These are phyloP conservation scores for Metarhizium album DNA, from an alignment of 2,329 filamentous ascomycete species.

Conservation along the genomic window DNA sequence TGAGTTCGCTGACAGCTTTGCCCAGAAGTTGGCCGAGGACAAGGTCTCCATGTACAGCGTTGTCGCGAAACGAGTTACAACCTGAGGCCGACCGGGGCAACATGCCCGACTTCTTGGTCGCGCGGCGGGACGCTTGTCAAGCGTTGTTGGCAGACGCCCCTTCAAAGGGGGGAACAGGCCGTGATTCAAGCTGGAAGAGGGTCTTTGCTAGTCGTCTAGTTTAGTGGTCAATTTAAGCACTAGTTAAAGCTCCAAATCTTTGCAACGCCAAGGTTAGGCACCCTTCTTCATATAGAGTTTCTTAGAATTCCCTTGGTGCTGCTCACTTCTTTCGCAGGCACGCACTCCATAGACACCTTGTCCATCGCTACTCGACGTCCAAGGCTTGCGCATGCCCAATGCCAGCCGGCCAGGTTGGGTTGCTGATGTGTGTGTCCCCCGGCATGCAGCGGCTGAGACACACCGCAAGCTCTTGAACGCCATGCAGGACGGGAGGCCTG, in stretches of 20 bases:
- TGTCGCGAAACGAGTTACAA: background rate
- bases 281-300: no score
- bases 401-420: background rate
- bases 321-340: background rate
- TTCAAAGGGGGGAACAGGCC: no score
- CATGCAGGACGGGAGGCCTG: background rate
- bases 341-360: no score
- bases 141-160: no score
- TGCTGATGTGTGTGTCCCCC: background rate
- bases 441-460: background rate
- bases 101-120: background rate
- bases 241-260: no score
- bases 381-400: background rate
- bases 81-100: background rate
- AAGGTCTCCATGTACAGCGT: slow-evolving; percentile 4
- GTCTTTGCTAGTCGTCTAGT: no score
- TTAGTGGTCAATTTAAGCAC: no score
- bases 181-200: no score
- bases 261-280: no score
- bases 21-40: background rate
- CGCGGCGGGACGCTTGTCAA: background rate
- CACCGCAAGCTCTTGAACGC: background rate
- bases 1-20: slow-evolving; percentile 3
- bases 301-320: no score
- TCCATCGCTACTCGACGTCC: background rate